Conservation (phyloP, 2,329 filamentous ascomycete species). For the Talaromyces sp. region DNA sequence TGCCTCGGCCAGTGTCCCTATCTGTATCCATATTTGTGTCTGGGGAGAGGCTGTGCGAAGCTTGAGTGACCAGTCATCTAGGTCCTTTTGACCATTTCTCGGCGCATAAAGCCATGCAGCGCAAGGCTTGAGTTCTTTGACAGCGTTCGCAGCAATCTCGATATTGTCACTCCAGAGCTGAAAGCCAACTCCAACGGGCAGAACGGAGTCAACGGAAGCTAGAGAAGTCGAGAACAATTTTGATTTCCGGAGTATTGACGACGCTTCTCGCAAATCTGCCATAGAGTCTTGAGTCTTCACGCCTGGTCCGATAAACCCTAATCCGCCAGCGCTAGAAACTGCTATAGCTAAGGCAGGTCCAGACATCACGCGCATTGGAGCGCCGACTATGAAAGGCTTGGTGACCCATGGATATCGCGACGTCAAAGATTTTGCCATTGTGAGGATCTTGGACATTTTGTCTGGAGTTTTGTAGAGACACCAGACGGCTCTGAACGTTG, state of each 20-base stretch:
- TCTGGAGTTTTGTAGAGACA: not conserved
- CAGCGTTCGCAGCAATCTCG: slow-evolving; percentile 29
- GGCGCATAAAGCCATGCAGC: slow-evolving; percentile 48
- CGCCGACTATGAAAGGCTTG: slow-evolving; percentile 61
- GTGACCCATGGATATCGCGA: slow-evolving; percentile 54
- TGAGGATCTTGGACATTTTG: not conserved
- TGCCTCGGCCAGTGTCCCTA: slow-evolving; percentile 54
- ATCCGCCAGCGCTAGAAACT: slow-evolving; percentile 57
- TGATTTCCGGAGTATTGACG: slow-evolving; percentile 26
- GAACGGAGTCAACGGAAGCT: slow-evolving; percentile 18
- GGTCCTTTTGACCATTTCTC: slow-evolving; percentile 31
- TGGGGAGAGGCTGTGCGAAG: slow-evolving; percentile 44
- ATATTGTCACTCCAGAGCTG: slow-evolving; percentile 43
- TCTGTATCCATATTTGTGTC: slow-evolving; percentile 57
- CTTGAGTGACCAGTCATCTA: slow-evolving; percentile 46
- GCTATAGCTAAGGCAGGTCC: slow-evolving; percentile 59
- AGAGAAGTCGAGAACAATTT: slow-evolving; percentile 18
- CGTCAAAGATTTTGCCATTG: slow-evolving; percentile 11
- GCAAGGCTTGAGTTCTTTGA: slow-evolving; percentile 39
- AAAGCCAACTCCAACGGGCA: slow-evolving; percentile 45
- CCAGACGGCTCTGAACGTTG: not conserved
- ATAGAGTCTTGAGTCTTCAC: slow-evolving; percentile 41
- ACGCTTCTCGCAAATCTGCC: slow-evolving; percentile 33
- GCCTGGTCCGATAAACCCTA: slow-evolving; percentile 60
- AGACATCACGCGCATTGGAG: slow-evolving; percentile 69